Evolutionary conservation across 2,329 filamentous ascomycete species (phyloP).

Genomic region (Madurella mycetomatis): DNA sequence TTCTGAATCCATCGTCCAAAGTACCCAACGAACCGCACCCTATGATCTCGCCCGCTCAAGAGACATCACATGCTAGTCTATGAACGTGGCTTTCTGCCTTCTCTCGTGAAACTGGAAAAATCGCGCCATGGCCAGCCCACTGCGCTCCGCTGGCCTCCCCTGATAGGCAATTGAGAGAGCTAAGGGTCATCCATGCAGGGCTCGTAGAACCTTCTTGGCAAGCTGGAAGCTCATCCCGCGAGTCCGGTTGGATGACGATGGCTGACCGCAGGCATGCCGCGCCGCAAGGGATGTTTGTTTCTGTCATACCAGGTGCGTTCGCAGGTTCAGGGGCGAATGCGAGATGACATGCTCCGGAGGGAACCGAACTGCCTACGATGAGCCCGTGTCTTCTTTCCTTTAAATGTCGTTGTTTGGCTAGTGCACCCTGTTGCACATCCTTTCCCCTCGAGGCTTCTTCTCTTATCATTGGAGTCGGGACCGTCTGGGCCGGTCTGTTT

Average conservation of each 20-base stretch:
- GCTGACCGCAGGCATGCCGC: background rate
- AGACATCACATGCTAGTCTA: slow-evolving; percentile 6
- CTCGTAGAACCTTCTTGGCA: slow-evolving; percentile 5
- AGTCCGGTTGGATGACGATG: slow-evolving; percentile 20
- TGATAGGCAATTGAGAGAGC: slow-evolving; percentile 11
- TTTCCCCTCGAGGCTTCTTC: background rate
- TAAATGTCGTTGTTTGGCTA: background rate
- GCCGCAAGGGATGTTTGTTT: slow-evolving; percentile 8
- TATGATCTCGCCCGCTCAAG: slow-evolving; percentile 20
- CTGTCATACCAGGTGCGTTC: background rate
- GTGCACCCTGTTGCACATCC: background rate
- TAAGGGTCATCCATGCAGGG: slow-evolving; percentile 6
- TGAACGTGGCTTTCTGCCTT: slow-evolving; percentile 3
- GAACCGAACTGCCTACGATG: slow-evolving; percentile 6
- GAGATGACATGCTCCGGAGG: slow-evolving; percentile 11
- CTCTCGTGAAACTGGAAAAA: background rate
- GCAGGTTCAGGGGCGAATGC: slow-evolving; percentile 13
- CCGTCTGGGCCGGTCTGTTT: slow-evolving; percentile 4
- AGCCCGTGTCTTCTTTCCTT: background rate
- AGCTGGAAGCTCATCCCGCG: slow-evolving; percentile 7
- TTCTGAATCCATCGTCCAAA: slow-evolving; percentile 21
- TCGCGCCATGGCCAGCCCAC: slow-evolving; percentile 1
- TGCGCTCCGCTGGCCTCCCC: background rate
- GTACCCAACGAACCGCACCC: slow-evolving; percentile 12
- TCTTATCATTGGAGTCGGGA: background rate